Percentiles rank a stretch among this genome's conserved stretches.
phyloP scores from a whole-genome alignment of 345 rosid species.

The Aquilaria yunnanensis region DNA sequence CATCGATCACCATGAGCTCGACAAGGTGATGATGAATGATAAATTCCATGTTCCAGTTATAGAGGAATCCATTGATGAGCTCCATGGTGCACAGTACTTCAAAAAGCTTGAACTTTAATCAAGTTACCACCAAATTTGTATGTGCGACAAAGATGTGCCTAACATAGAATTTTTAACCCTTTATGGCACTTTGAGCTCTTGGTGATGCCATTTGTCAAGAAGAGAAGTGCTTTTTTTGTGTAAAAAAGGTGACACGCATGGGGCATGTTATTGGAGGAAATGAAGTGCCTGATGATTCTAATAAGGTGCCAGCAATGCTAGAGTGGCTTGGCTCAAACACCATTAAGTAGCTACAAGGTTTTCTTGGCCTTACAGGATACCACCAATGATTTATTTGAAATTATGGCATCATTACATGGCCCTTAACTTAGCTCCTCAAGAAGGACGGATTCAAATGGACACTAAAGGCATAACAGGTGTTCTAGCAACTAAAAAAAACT shows the following conservation, averaged over 20 bases:
- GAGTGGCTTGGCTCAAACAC: background rate
- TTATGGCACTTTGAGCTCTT: background rate
- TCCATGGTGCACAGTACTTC: background rate
- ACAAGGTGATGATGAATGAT: background rate
- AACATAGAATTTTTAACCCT: background rate
- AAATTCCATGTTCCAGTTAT: background rate
- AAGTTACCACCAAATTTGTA: background rate
- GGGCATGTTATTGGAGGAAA: no score
- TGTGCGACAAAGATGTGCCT: background rate
- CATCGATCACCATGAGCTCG: background rate
- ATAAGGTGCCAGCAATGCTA: background rate
- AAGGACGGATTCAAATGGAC: background rate
- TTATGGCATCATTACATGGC: background rate
- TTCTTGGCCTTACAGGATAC: no score
- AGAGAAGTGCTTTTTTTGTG: background rate
- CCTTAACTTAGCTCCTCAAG: background rate
- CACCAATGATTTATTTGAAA: background rate
- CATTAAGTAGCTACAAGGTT: background rate
- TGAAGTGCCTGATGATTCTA: no score
- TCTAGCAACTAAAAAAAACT: background rate
- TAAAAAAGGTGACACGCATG: no score
- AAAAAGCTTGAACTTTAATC: background rate
- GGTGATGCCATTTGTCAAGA: background rate
- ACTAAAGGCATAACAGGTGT: background rate
- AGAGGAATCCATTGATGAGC: background rate